Base-by-base conservation (phyloP, 306 rosid species). In the Vigna radiata region DNA sequence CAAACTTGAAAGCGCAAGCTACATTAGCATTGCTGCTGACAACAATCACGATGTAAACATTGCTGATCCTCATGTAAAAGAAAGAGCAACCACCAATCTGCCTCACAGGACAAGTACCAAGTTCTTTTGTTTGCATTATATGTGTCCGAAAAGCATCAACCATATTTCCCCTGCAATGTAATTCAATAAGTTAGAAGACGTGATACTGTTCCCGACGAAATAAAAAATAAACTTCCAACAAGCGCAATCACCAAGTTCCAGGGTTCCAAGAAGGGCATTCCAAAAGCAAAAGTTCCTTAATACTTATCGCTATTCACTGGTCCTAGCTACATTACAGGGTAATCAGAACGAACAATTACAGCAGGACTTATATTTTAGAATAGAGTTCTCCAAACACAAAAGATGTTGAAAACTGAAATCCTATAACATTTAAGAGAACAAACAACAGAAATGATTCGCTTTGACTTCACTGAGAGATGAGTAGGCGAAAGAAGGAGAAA, bases 21-120 rank as follows among this genome's bases (percentile, higher is more conserved):
- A 92, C 96, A 82, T 96, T 96, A 29, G 99, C 98, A 80, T 96
- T 96, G 93, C 93, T 91, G 90, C 99, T 91, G 85, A 96, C 99
- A 60, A 96, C 99, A 79, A 92, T 96, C 37, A 81, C 76, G 12
- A 81, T 68, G 58, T 67, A 75, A 91, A 90, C 86, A 56, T 95
- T 95, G 88, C 99, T 96, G 64, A 96, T 89, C 88, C 96, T 89
- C 98, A 91, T 96, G 86, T 96, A 96, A 83, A 89, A 89, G 91
- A 96, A 96, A 68, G 97, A 90, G 84, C 97, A 92, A 27, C 96
- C 97, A 70, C 99, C 96, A 78, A 96, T 92, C 88, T 96, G 97
- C 87, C 96, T 88, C 79, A 96, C 99, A 56, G 99, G 99, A 84
- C 99, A 92, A 8, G 96, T 92, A 41, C 97, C 99, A n/a, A 92